A percentile compares a stretch with the other conserved stretches of the same genome.
These are phyloP conservation scores for Poteriospumella lacustris DNA, from an alignment of 108 stramenopile species.

Conservation along the genomic window DNA sequence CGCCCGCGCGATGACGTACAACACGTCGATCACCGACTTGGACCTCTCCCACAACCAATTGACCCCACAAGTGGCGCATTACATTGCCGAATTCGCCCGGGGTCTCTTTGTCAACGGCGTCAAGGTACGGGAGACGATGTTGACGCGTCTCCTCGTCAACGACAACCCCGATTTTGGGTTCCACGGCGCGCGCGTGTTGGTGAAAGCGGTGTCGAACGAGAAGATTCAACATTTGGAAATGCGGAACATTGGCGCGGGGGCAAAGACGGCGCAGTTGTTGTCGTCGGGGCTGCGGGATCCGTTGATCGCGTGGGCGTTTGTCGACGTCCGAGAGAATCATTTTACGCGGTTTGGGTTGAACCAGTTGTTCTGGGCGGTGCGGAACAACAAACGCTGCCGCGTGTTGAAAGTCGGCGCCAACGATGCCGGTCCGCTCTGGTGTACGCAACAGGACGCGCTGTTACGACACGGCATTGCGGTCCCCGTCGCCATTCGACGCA, in stretches of 20 bases:
- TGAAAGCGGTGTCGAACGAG: neutral
- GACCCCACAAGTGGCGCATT: neutral
- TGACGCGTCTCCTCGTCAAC: neutral
- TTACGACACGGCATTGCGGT: conserved; percentile 1
- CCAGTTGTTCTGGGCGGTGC: conserved; percentile 22
- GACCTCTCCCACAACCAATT: conserved; percentile 14
- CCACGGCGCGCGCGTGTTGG: neutral
- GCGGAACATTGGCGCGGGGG: conserved; percentile 10
- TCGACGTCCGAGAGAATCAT: neutral
- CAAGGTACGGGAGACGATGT: neutral
- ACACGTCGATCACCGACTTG: conserved; percentile 6
- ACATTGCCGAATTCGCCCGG: neutral
- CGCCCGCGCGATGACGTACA: neutral
- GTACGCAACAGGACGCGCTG: neutral
- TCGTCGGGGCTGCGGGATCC: neutral
- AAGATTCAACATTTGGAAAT: conserved; percentile 3
- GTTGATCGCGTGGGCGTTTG: neutral
- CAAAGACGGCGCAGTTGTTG: neutral
- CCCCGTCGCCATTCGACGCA: neutral
- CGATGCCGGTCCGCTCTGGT: neutral
- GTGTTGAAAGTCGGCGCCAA: neutral
- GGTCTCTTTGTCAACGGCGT: neutral
- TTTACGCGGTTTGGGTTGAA: conserved; percentile 26
- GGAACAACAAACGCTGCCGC: neutral
- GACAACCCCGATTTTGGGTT: conserved; percentile 20